Evolutionary conservation across 768 basidiomycete genomes (phyloP), one percentile per base, ranked within the genome.

Genomic region (Arthromyces matolae): DNA sequence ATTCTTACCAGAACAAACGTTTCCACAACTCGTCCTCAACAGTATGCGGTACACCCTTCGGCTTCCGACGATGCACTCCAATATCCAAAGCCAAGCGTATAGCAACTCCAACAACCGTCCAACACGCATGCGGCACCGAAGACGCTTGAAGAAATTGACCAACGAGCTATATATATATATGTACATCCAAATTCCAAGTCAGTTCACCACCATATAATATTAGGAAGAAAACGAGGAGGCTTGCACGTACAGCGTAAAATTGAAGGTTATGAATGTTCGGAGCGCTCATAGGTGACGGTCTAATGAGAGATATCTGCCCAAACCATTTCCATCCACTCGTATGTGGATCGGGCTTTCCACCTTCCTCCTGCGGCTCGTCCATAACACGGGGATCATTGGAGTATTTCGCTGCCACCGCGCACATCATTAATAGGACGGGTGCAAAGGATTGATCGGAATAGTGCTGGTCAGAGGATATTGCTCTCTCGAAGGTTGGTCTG

Each of bases 81-180:
- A 89, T 81, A 55, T 93, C 89, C 60, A 90, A 84, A 1, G 84
- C 82, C n/a, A 84, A 64, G 5, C 88, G 81, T 35, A 92, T 73
- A 27, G 85, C 86, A 23, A 88, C 71, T 4, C 86, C 85, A 20
- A 81, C 75, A 25, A 84, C 62, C 1, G 77, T 78, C 89, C 89
- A 90, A 49, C 74, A 77, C 3, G 78, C 74, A 47, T 84, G 82
- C 1, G 82, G 81, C 0, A 79, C 76, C 0, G 78, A 80, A 0
- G 79, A 78, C 0, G 78, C 80, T 56, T 77, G 76, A 12, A 82
- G 64, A 61, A 73, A 83, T 53, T 73, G 59, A 0, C 75, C 72
- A 8, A 73, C 67, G 16, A 84, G 63, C 83, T 84, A 43, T 16
- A 29, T 29, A 27, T 27, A 31, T n/a, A 34, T 0, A 67, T 28